Evolutionary conservation across 768 basidiomycete species (phyloP), one percentile per base, ranked within the genome.

Genomic region (Suillus cothurnatus): DNA sequence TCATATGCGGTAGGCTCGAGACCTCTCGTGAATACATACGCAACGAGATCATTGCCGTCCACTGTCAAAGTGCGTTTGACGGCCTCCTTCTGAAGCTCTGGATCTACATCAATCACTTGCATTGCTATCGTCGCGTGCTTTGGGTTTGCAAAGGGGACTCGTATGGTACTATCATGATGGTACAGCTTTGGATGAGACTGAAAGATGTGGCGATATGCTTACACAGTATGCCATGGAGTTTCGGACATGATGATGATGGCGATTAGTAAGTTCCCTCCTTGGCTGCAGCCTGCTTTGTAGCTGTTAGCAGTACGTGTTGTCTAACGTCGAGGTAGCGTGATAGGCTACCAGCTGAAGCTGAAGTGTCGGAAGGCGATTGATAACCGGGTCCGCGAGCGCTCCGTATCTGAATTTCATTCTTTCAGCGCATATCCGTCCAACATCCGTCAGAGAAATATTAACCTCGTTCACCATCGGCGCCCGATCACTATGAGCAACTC

Each of bases 91-190:
- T 96, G 93, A 47, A 95, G 82, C 76, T 96, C 95, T 23, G 82
- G 79, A 77, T 97, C 95, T 38, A 97, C 95, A 66, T 92, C 88
- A 72, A 97, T 92, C 66, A 86, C 89, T 75, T 89, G 87, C 73
- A 89, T 91, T 31, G 92, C 94, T 69, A 95, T 92, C 57, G 76
- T 72, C 11, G 95, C 95, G 72, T 97, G 94, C 67, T 88, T 82
- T 28, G 80, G 73, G 26, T 86, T 88, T 26, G 85, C 82, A 68
- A 97, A 94, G 11, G 95, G 95, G 50, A 96, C 88, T 56, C 87
- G 85, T 64, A 95, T 78, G 6, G 86, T 88, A 56, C 92, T 88
- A 45, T 53, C 28, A 21, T 53, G 52, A 19, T 58, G 80, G 36
- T 53, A 4, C 28, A 38, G 31, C 8, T 21, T 19, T 45, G 47